phyloP scores from a whole-genome alignment of 2,329 filamentous ascomycete species.

The Diaporthe longicolla region DNA sequence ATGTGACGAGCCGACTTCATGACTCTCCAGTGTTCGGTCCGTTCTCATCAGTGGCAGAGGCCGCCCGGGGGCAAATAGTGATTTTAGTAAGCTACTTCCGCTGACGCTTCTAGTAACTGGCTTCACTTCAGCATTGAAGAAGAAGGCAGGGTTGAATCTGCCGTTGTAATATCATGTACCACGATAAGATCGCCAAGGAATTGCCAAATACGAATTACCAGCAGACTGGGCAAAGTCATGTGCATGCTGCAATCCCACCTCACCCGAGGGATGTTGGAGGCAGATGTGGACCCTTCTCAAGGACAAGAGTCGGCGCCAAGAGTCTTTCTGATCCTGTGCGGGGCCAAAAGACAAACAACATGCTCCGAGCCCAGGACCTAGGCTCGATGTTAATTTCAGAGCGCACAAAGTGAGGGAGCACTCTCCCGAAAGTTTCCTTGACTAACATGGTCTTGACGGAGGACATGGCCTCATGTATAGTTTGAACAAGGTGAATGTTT shows the following conservation, averaged over 20 bases:
- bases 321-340: not conserved
- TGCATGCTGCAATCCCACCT: conserved; percentile 2
- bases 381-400: not conserved
- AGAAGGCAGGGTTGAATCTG: not conserved
- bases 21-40: not conserved
- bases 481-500: not conserved
- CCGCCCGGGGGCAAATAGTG: too few relatives aligned
- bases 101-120: not conserved
- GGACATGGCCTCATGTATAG: too few relatives aligned
- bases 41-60: not conserved
- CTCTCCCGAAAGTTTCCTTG: not conserved
- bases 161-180: conserved; percentile 1
- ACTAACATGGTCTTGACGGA: not conserved
- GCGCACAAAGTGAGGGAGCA: not conserved
- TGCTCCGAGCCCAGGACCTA: not conserved
- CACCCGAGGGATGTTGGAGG: not conserved
- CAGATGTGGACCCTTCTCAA: not conserved
- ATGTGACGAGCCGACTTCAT: not conserved
- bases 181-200: not conserved
- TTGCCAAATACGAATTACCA: conserved; percentile 6
- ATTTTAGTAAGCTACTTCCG: not conserved
- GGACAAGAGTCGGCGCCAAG: conserved; percentile 26
- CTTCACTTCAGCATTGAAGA: not conserved
- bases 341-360: conserved; percentile 8
- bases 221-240: conserved; percentile 4